Base-by-base conservation (phyloP, 2,329 filamentous ascomycete species). In the Fusarium heterosporum region DNA sequence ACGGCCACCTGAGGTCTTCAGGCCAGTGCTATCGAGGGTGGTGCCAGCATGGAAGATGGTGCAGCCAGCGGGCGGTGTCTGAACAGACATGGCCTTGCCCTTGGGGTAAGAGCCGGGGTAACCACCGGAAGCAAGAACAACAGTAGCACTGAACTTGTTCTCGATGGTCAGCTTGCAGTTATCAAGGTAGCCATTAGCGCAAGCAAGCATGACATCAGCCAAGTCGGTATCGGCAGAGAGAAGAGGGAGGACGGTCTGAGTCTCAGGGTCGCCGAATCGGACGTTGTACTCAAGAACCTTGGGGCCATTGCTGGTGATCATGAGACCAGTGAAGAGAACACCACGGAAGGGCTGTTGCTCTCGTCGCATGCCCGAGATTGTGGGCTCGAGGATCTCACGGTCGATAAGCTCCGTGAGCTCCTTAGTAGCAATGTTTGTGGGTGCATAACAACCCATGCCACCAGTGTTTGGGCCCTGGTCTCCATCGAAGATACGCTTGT, bases 391-490 rank as follows among this genome's bases (percentile, higher is more conserved):
- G 54, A 97, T 90, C 32, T 91, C 91, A 55, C 85, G 84, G 75
- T 97, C 90, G 63, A 99, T 89, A 62, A 89, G 85, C 17, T 90
- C 90, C 17, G 96, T 85, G n/a, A 97, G 83, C 63, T 90, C 87
- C 50, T 89, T 86, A 0, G 90, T 91, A 29, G 90, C 89, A 72
- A 94, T 90, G 66, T 88, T 91, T 2, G 94, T 96, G n/a, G 92
- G 92, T 16, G 94, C 93, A 78, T 98, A 98, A 76, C 93, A 97
- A 50, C 96, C 96, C 96, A 98, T 98, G 39, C 96, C 96, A 61
- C 95, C 96, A 3, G 96, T 98, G 81, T 98, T 98, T 36, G 93
- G 92, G 2, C 96, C 96, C 48, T 87, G 85, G 76, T 98, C 95
- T 54, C 92, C 93, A 74, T 99, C 96, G 52, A 91, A 92, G 68